Evolutionary conservation across 768 basidiomycete genomes (phyloP).

Genomic region (Tulasnella sp.): DNA sequence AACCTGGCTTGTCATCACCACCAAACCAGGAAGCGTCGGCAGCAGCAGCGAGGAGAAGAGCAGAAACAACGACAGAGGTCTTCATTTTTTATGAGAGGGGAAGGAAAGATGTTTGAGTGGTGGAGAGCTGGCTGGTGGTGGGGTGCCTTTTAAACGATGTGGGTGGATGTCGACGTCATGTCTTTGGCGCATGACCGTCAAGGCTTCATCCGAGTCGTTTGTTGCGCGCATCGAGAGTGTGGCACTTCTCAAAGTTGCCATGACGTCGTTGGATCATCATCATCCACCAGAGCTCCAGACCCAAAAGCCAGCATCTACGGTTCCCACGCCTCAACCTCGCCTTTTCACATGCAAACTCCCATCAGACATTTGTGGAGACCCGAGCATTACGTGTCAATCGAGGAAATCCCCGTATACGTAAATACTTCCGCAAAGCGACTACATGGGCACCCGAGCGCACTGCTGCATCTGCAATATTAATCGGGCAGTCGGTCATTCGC

Average conservation of each 20-base stretch:
- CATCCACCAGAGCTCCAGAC: background rate
- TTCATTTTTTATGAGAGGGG: constrained; percentile 4
- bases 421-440: too few species aligned
- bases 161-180: background rate
- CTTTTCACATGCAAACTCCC: background rate
- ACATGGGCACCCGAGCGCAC: too few species aligned
- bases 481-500: too few species aligned
- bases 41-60: background rate
- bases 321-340: background rate
- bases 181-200: background rate
- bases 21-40: constrained; percentile 10
- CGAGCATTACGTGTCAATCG: too few species aligned
- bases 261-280: background rate
- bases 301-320: background rate
- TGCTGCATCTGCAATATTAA: too few species aligned
- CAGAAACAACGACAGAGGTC: background rate
- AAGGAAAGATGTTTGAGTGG: background rate
- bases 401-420: too few species aligned
- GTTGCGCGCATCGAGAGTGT: background rate
- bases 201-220: too few species aligned
- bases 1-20: constrained; percentile 3
- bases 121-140: background rate
- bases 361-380: too few species aligned
- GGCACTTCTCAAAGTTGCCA: background rate
- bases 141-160: background rate